Evolutionary conservation across 2,329 filamentous ascomycete species (phyloP).

Genomic region (Tolypocladium tundrense): DNA sequence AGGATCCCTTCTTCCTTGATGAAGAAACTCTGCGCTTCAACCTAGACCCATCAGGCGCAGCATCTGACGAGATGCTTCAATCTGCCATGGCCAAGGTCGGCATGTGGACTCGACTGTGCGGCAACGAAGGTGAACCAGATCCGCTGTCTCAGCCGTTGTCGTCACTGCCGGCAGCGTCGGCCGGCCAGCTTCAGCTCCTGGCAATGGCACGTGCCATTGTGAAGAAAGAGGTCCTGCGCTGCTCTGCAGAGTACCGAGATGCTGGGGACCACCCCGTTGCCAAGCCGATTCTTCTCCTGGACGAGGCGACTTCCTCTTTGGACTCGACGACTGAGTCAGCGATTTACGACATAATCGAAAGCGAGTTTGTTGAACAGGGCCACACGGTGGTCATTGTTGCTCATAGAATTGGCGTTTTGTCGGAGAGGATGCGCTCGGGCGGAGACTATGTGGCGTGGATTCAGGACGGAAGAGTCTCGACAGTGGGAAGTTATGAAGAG

Average conservation of each 20-base stretch:
- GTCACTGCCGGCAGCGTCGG: neutral
- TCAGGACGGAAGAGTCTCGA: neutral
- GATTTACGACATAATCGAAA: neutral
- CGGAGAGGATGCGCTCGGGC: neutral
- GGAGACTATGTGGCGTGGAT: neutral
- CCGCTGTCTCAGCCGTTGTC: neutral
- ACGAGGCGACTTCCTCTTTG: neutral
- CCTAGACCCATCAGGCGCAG: neutral
- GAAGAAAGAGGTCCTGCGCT: neutral
- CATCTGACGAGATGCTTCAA: neutral
- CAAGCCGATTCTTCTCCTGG: neutral
- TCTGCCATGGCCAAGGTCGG: neutral
- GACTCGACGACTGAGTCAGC: neutral
- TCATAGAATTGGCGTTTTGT: neutral
- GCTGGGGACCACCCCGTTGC: neutral
- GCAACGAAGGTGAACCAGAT: neutral
- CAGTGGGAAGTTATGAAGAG: neutral
- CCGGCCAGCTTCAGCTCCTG: neutral
- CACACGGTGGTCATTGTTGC: neutral
- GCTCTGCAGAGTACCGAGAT: neutral
- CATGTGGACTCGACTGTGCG: neutral
- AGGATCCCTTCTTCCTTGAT: neutral
- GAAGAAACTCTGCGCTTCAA: neutral
- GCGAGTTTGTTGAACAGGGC: neutral
- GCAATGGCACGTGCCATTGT: neutral